Evolutionary conservation across 2,329 filamentous ascomycete species (phyloP).

Genomic region (Lecanosticta acicola): DNA sequence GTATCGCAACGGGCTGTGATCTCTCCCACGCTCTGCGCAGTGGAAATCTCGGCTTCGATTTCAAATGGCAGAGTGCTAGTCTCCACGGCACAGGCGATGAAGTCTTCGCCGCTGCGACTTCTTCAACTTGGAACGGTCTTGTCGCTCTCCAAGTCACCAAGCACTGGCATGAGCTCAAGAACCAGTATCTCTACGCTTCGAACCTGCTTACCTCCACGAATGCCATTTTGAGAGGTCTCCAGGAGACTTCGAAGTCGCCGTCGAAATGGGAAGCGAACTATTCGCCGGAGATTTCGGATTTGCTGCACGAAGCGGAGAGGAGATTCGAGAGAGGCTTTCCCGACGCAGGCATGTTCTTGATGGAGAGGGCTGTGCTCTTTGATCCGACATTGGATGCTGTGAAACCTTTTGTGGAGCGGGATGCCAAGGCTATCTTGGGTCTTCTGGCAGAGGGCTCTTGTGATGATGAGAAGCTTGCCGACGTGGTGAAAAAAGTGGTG

Average conservation of each 20-base stretch:
- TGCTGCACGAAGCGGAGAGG: conserved; percentile 31
- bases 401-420: conserved; percentile 25
- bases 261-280: conserved; percentile 31
- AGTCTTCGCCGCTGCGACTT: conserved; percentile 35
- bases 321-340: conserved; percentile 35
- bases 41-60: conserved; percentile 35
- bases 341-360: conserved; percentile 36
- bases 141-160: conserved; percentile 26
- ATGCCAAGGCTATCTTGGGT: conserved; percentile 17
- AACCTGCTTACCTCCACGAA: conserved; percentile 32
- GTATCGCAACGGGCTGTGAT: conserved; percentile 30
- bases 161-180: conserved; percentile 33
- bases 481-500: conserved; percentile 17
- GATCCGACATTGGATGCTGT: conserved; percentile 27
- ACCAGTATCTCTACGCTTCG: conserved; percentile 34
- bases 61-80: conserved; percentile 38
- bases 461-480: conserved; percentile 17
- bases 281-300: conserved; percentile 28
- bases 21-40: conserved; percentile 29
- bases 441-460: conserved; percentile 9
- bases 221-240: conserved; percentile 29
- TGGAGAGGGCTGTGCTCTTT: conserved; percentile 36
- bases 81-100: conserved; percentile 31
- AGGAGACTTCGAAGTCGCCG: conserved; percentile 23
- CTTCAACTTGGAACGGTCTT: conserved; percentile 29